Conservation (phyloP, 306 rosid genomes). For the Prunus mongolica region DNA sequence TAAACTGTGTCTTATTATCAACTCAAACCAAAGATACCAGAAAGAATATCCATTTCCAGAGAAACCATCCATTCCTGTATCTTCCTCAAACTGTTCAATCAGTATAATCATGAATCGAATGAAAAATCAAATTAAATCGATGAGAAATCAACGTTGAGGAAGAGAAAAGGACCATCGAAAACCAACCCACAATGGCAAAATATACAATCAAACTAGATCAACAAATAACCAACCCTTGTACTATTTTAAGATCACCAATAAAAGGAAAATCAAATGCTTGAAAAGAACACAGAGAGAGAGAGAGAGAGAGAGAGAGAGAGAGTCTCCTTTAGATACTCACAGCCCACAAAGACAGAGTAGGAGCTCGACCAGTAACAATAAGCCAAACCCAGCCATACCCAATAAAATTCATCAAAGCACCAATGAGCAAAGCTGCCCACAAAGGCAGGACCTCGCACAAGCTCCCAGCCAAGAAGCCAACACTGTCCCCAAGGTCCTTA, state of each 20-base stretch:
- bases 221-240: neutral
- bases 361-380: constrained; percentile 53
- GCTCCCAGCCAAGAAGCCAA: constrained; percentile 74
- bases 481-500: constrained; percentile 82
- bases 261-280: neutral
- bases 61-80: no score
- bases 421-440: constrained; percentile 71
- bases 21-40: neutral
- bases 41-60: neutral
- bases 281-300: neutral
- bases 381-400: constrained; percentile 94
- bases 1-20: neutral
- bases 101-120: neutral
- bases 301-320: neutral
- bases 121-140: neutral
- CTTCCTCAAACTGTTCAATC: neutral
- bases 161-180: neutral
- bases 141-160: no score
- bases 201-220: neutral
- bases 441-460: constrained; percentile 72
- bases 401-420: constrained; percentile 55
- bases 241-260: neutral
- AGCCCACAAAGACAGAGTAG: constrained; percentile 72
- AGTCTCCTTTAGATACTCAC: constrained; percentile 39
- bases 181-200: neutral